phyloP scores from a whole-genome alignment of 371 early-diverging fungal species.

The Dinochytrium kinnereticum region DNA sequence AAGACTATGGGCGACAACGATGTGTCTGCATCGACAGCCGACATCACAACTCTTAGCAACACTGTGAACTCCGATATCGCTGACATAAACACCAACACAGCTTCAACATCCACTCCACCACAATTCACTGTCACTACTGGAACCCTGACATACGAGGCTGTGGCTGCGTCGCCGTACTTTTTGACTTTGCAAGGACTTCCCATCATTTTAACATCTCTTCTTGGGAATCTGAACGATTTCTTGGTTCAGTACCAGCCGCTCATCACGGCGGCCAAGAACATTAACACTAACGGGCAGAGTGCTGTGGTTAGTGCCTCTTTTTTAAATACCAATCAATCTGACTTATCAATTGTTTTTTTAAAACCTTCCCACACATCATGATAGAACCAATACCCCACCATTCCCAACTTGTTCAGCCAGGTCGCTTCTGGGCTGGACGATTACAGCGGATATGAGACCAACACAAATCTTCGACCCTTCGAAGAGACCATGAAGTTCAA shows the following conservation, averaged over 20 bases:
- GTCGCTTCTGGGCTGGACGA: neutral
- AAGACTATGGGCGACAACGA: neutral
- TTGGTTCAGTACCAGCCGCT: neutral
- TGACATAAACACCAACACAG: neutral
- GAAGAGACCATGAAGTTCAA: neutral
- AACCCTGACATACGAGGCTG: neutral
- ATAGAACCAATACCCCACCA: neutral
- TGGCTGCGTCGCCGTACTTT: neutral
- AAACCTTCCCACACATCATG: neutral
- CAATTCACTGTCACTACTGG: slow-evolving; percentile 22
- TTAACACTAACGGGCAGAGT: neutral
- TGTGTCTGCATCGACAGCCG: neutral
- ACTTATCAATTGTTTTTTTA: neutral
- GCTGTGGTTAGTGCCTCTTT: neutral
- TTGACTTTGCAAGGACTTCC: neutral
- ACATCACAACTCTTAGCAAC: neutral
- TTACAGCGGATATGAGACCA: neutral
- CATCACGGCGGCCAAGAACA: neutral
- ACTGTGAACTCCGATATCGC: neutral
- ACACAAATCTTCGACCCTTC: neutral
- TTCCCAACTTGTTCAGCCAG: neutral
- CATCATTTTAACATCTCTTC: neutral
- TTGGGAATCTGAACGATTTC: neutral
- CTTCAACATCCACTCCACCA: neutral
- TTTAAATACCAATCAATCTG: neutral